These are phyloP conservation scores for Leishmania major DNA, from an alignment of 208 protist species.

Conservation along the genomic window DNA sequence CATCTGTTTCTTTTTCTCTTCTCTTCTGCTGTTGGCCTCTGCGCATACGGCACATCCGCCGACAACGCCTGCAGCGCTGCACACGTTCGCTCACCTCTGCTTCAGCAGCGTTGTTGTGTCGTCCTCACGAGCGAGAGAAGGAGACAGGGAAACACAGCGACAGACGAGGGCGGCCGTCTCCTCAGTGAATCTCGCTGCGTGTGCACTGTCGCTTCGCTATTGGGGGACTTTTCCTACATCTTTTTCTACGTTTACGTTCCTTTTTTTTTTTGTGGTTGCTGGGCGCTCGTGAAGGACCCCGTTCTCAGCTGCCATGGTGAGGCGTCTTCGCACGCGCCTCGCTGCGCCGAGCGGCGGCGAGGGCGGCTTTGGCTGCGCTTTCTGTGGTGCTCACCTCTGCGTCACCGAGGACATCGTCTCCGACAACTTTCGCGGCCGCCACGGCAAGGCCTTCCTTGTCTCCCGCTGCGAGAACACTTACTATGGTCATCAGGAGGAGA, in stretches of 20 bases:
- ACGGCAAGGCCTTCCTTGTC: slow-evolving; percentile 74
- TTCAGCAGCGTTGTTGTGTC: background rate
- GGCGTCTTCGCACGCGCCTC: slow-evolving; percentile 46
- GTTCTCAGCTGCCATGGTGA: slow-evolving; percentile 28
- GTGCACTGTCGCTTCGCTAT: background rate
- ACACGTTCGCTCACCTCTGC: background rate
- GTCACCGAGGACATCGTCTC: slow-evolving; percentile 66
- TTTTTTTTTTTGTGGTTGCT: background rate
- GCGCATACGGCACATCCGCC: background rate
- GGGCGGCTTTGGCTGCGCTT: slow-evolving; percentile 69
- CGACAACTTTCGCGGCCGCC: slow-evolving; percentile 68
- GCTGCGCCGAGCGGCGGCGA: slow-evolving; percentile 29
- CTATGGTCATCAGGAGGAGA: slow-evolving; percentile 73
- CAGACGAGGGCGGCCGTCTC: background rate
- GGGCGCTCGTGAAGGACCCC: background rate
- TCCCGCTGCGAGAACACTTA: slow-evolving; percentile 79
- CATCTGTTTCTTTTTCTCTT: background rate
- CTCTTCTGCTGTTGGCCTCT: background rate
- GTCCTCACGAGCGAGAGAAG: background rate
- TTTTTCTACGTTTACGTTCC: background rate
- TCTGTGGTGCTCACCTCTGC: slow-evolving; percentile 76
- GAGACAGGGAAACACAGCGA: background rate
- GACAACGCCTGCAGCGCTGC: background rate
- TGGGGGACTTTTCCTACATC: background rate
- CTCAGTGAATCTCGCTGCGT: background rate